These are phyloP conservation scores for Fusarium fracticaudum DNA, from an alignment of 2,329 filamentous ascomycete genomes.

Conservation along the genomic window DNA sequence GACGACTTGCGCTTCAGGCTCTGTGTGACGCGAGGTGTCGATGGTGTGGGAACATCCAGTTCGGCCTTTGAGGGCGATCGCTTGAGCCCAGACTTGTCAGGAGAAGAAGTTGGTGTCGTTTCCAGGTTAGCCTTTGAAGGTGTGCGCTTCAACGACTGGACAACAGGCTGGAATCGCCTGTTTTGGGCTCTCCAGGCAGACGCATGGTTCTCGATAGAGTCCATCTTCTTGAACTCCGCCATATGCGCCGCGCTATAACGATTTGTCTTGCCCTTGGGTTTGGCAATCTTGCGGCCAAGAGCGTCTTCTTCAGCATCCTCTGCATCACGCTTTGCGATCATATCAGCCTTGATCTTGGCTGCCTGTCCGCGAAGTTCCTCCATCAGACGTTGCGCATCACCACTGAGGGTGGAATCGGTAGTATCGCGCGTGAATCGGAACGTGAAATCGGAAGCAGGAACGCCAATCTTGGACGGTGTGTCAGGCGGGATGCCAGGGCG, in stretches of 20 bases:
- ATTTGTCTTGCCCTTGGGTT: constrained; percentile 78
- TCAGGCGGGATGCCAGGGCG: constrained; percentile 54
- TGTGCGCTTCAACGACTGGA: constrained; percentile 50
- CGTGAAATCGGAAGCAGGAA: constrained; percentile 69
- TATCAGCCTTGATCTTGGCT: constrained; percentile 73
- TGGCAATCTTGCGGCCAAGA: constrained; percentile 75
- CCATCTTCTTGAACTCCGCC: constrained; percentile 96
- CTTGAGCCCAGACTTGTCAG: constrained; percentile 57
- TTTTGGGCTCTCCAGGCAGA: constrained; percentile 76
- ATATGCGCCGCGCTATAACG: constrained; percentile 89
- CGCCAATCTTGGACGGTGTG: constrained; percentile 70
- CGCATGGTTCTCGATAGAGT: constrained; percentile 88
- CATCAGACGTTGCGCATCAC: constrained; percentile 69
- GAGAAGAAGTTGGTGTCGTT: constrained; percentile 46
- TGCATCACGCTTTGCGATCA: constrained; percentile 69
- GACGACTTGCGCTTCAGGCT: constrained; percentile 46
- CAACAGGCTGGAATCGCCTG: constrained; percentile 61
- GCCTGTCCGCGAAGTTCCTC: constrained; percentile 77
- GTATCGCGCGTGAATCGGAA: constrained; percentile 72
- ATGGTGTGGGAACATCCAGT: constrained; percentile 61
- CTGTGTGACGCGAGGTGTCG: constrained; percentile 49
- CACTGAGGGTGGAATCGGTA: constrained; percentile 64
- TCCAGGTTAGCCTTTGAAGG: constrained; percentile 59
- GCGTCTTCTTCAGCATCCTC: constrained; percentile 57
- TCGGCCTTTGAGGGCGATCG: constrained; percentile 62